These are phyloP conservation scores for Hanseniaspora lachancei DNA, from an alignment of 805 yeast genomes.

Conservation along the genomic window DNA sequence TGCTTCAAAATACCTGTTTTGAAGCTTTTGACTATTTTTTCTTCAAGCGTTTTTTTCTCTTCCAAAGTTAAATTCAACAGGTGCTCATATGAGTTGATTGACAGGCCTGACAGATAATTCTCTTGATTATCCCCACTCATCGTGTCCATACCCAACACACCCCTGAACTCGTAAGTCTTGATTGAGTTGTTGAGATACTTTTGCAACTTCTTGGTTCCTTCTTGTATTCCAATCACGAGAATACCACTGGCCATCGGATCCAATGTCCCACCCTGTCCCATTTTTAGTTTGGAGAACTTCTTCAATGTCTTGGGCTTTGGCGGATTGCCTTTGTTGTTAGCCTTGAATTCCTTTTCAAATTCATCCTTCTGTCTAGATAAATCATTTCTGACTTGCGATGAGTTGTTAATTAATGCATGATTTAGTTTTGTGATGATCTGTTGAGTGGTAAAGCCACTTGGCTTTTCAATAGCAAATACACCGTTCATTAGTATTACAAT, in stretches of 20 bases:
- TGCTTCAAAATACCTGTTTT: slow-evolving; percentile 63
- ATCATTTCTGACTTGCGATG: slow-evolving; percentile 42
- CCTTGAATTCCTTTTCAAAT: slow-evolving; percentile 27
- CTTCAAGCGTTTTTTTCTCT: slow-evolving; percentile 21
- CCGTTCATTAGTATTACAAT: slow-evolving; percentile 56
- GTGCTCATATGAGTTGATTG: slow-evolving; percentile 44
- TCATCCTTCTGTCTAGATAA: slow-evolving; percentile 34
- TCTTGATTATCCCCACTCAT: slow-evolving; percentile 87
- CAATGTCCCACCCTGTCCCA: slow-evolving; percentile 97
- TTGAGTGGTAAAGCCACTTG: slow-evolving; percentile 71
- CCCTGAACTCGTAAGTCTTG: slow-evolving; percentile 72
- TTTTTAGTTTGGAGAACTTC: slow-evolving; percentile 50
- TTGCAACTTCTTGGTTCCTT: slow-evolving; percentile 73
- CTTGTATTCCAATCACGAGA: slow-evolving; percentile 78
- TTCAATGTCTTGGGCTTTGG: slow-evolving; percentile 37
- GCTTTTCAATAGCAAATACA: slow-evolving; percentile 81
- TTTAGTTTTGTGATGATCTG: slow-evolving; percentile 59
- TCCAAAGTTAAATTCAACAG: slow-evolving; percentile 27
- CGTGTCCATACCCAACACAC: slow-evolving; percentile 77
- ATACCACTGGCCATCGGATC: slow-evolving; percentile 97
- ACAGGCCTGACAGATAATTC: slow-evolving; percentile 30
- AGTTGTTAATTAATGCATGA: slow-evolving; percentile 41
- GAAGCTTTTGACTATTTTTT: slow-evolving; percentile 45
- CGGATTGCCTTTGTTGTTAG: slow-evolving; percentile 33
- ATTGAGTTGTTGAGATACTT: slow-evolving; percentile 59